Evolutionary conservation across 257 asterid species (phyloP).

Genomic region (Petrea volubilis): DNA sequence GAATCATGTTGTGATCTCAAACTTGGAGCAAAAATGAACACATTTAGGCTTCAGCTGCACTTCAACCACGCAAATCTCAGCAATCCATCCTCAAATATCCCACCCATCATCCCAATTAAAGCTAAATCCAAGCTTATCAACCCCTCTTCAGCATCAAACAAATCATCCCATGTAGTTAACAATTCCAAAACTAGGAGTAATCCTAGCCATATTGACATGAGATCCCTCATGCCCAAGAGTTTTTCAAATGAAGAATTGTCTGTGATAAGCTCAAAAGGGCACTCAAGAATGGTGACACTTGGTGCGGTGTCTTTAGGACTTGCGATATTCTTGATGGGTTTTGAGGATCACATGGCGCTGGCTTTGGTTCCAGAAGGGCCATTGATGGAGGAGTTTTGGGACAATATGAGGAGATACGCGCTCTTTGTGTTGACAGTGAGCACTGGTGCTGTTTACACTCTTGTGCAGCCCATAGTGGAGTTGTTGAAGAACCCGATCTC

Average conservation of each 20-base stretch:
- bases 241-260: background rate
- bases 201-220: background rate
- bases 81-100: slow-evolving; percentile 12
- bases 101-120: slow-evolving; percentile 26
- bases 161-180: slow-evolving; percentile 6
- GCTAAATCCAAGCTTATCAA: slow-evolving; percentile 24
- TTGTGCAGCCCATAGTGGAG: slow-evolving; percentile 73
- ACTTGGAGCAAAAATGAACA: slow-evolving; percentile 35
- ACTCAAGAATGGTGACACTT: slow-evolving; percentile 43
- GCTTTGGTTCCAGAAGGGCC: slow-evolving; percentile 96
- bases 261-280: slow-evolving; percentile 16
- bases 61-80: slow-evolving; percentile 28
- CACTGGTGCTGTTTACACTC: slow-evolving; percentile 67
- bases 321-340: slow-evolving; percentile 59
- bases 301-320: slow-evolving; percentile 60
- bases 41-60: slow-evolving; percentile 43
- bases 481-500: slow-evolving; percentile 80
- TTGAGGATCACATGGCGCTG: slow-evolving; percentile 69
- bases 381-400: slow-evolving; percentile 94
- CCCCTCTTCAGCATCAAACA: slow-evolving; percentile 11
- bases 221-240: background rate
- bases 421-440: slow-evolving; percentile 85
- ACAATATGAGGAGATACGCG: slow-evolving; percentile 92
- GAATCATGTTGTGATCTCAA: slow-evolving; percentile 17
- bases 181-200: slow-evolving; percentile 18